Conservation (phyloP, 345 rosid genomes). For the Lepidium didymum region DNA sequence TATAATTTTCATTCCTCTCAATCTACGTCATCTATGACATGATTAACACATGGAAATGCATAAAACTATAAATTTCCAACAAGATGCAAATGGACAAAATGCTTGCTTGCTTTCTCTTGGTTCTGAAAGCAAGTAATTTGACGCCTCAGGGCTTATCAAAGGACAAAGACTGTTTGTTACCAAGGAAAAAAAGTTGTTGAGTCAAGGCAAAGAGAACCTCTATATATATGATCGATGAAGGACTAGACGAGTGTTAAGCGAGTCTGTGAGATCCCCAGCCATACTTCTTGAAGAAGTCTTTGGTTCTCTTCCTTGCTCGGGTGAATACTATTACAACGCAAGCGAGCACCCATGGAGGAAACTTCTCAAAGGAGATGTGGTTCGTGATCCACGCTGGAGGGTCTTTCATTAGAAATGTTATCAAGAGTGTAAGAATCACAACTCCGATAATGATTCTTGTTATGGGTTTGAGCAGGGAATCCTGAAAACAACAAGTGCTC, state of each 20-base stretch:
- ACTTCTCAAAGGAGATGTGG: constrained; percentile 40
- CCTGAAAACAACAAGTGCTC: constrained; percentile 43
- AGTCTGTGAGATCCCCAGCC: constrained; percentile 29
- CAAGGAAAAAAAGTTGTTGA: background rate
- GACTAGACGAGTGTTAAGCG: background rate
- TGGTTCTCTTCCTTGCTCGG: constrained; percentile 92
- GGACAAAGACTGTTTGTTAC: constrained; percentile 4
- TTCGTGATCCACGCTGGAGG: constrained; percentile 61
- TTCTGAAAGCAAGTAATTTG: constrained; percentile 19
- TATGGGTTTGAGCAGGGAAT: constrained; percentile 69
- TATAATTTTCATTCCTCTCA: too few relatives aligned
- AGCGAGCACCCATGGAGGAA: constrained; percentile 92
- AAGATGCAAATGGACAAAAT: constrained; percentile 15
- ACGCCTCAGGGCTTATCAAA: constrained; percentile 12
- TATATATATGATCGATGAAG: constrained; percentile 6
- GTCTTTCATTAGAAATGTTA: constrained; percentile 53
- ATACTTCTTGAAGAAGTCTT: constrained; percentile 48
- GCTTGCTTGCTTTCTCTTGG: constrained; percentile 6
- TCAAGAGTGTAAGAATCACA: constrained; percentile 42
- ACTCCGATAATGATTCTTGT: constrained; percentile 71
- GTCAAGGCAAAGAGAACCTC: constrained; percentile 16
- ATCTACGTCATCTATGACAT: too few relatives aligned
- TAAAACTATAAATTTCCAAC: background rate
- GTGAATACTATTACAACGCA: constrained; percentile 76
- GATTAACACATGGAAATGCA: background rate